phyloP scores from a whole-genome alignment of 2,329 filamentous ascomycete genomes.

The Aspergillus nomiae region DNA sequence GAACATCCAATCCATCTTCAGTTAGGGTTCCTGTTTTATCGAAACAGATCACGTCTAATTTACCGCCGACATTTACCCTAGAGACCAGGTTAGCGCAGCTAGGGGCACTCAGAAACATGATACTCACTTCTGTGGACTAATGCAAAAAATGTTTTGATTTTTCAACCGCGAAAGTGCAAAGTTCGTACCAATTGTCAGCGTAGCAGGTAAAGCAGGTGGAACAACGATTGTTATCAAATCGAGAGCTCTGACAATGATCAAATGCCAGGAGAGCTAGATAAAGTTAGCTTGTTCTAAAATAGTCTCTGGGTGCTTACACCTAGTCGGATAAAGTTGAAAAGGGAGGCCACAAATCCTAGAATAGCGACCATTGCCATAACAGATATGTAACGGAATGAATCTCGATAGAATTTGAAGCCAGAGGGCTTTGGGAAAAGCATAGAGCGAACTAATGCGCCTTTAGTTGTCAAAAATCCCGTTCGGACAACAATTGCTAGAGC shows the following conservation, averaged over 20 bases:
- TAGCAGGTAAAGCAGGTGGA: slow-evolving; percentile 89
- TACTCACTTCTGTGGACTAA: slow-evolving; percentile 75
- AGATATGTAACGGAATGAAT: slow-evolving; percentile 96
- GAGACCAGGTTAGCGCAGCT: slow-evolving; percentile 9
- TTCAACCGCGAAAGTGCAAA: slow-evolving; percentile 88
- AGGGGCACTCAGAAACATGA: neutral
- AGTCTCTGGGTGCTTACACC: slow-evolving; percentile 45
- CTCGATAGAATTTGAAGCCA: slow-evolving; percentile 96
- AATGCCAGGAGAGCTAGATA: slow-evolving; percentile 71
- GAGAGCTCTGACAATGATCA: slow-evolving; percentile 88
- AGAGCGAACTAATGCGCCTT: slow-evolving; percentile 89
- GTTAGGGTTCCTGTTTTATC: slow-evolving; percentile 99
- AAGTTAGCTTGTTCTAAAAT: slow-evolving; percentile 21
- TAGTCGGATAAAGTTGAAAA: slow-evolving; percentile 89
- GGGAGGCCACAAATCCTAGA: slow-evolving; percentile 85
- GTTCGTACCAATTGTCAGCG: slow-evolving; percentile 92
- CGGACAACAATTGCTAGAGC: slow-evolving; percentile 89
- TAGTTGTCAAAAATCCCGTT: slow-evolving; percentile 97
- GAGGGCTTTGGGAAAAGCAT: slow-evolving; percentile 99
- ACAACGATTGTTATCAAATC: slow-evolving; percentile 98
- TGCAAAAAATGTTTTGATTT: slow-evolving; percentile 91
- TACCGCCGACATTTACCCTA: slow-evolving; percentile 92
- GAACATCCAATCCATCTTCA: slow-evolving; percentile 90
- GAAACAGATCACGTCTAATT: slow-evolving; percentile 94
- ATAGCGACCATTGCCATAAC: slow-evolving; percentile 89